These are phyloP conservation scores for Fagopyrum tataricum DNA, from an alignment of 148 eudicot genomes.

Conservation along the genomic window DNA sequence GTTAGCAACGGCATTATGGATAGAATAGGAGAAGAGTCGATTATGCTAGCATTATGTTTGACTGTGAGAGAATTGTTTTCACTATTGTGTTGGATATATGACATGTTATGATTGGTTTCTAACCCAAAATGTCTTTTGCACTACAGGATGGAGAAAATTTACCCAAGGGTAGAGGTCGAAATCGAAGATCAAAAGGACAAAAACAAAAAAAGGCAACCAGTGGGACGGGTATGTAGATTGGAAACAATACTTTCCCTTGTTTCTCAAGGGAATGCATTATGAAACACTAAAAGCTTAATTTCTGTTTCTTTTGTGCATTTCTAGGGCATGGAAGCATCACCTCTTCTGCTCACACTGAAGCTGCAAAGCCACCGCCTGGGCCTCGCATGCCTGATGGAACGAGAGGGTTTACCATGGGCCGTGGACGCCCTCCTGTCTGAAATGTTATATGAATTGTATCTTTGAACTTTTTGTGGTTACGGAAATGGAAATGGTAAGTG, in stretches of 20 bases:
- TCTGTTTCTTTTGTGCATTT: background rate
- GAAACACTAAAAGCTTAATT: background rate
- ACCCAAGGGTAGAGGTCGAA: constrained; percentile 43
- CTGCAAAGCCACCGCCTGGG: constrained; percentile 74
- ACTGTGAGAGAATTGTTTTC: background rate
- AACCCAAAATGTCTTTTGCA: background rate
- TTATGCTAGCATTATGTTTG: too few relatives aligned
- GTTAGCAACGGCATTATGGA: too few relatives aligned
- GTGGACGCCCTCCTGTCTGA: constrained; percentile 53
- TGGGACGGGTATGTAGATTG: constrained; percentile 47
- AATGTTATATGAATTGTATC: too few relatives aligned
- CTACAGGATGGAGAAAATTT: constrained; percentile 39
- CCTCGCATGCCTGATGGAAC: constrained; percentile 97
- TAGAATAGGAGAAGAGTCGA: too few relatives aligned
- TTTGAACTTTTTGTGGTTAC: too few relatives aligned
- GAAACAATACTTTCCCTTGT: background rate
- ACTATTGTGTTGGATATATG: background rate
- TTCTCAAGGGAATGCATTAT: background rate
- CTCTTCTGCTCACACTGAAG: constrained; percentile 32
- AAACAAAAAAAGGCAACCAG: constrained; percentile 36
- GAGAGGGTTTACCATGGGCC: constrained; percentile 81
- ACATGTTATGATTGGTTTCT: background rate
- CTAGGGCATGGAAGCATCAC: constrained; percentile 52
- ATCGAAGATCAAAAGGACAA: constrained; percentile 48
- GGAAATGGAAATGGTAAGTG: too few relatives aligned